Evolutionary conservation across 225 moss, liverwort and hornwort species (phyloP).

Genomic region (Straminergon stramineum): DNA sequence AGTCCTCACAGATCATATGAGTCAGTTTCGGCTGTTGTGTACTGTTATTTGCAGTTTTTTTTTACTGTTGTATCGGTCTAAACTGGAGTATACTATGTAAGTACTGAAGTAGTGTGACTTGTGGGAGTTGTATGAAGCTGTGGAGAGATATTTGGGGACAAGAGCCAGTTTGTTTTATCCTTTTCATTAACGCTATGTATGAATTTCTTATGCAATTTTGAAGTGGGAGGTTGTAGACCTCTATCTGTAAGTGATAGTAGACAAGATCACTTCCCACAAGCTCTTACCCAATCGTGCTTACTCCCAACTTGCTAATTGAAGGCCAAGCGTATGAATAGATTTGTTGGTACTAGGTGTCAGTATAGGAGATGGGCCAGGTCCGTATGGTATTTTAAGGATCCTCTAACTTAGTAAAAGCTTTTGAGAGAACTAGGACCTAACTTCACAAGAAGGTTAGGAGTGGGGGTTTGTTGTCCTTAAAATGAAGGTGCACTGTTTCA

Average conservation of each 20-base stretch:
- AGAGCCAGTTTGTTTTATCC: not conserved
- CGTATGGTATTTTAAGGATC: not conserved
- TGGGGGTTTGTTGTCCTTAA: not conserved
- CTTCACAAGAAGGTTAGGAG: not conserved
- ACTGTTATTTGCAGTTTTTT: not conserved
- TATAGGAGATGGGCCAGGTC: not conserved
- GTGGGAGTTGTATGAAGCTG: not conserved
- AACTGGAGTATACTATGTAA: not conserved
- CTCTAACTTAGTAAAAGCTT: not conserved
- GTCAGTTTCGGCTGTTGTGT: not conserved
- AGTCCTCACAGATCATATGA: not conserved
- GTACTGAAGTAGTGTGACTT: not conserved
- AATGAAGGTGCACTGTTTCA: not conserved
- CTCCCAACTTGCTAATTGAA: not conserved
- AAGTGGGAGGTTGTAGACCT: not conserved
- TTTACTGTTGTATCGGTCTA: not conserved
- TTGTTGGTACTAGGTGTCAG: not conserved
- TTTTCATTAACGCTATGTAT: not conserved
- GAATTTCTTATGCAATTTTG: not conserved
- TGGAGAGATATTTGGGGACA: not conserved
- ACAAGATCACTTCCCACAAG: not conserved
- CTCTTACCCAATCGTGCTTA: not conserved
- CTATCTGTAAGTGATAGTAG: not conserved
- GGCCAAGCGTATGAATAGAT: not conserved
- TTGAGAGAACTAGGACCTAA: not conserved